Conservation (phyloP, 2,329 filamentous ascomycete species). For the Hypoxylon sp. region DNA sequence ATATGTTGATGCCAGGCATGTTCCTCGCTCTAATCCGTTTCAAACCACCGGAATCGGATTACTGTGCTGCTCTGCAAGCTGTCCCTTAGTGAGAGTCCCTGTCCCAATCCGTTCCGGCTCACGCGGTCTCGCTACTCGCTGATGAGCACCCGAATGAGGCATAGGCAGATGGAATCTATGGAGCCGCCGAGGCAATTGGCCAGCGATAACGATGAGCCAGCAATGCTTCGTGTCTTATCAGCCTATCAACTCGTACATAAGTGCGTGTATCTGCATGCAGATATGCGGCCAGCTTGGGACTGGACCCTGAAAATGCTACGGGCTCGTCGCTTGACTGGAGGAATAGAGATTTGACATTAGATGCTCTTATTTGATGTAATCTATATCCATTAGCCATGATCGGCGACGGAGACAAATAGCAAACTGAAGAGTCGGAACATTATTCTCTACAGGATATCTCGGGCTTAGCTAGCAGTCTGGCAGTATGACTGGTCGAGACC, state of each 20-base stretch:
- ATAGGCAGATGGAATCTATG: constrained; percentile 22
- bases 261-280: constrained; percentile 20
- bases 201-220: constrained; percentile 27
- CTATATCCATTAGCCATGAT: too few species aligned
- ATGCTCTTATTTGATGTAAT: too few species aligned
- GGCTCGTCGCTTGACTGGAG: constrained; percentile 1
- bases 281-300: constrained; percentile 29
- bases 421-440: too few species aligned
- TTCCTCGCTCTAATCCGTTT: too few species aligned
- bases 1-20: too few species aligned
- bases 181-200: constrained; percentile 27
- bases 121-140: constrained; percentile 34
- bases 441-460: neutral
- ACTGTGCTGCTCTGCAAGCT: neutral
- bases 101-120: constrained; percentile 34
- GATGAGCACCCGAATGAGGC: constrained; percentile 32
- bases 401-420: too few species aligned
- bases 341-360: too few species aligned
- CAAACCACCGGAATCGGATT: constrained; percentile 23
- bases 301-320: constrained; percentile 34
- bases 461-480: too few species aligned
- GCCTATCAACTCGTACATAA: constrained; percentile 19
- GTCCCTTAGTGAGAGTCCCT: constrained; percentile 1
- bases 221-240: constrained; percentile 27
- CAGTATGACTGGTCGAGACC: too few species aligned